A percentile compares a stretch with the other conserved stretches of the same genome.
Evolutionary conservation across 345 rosid species (phyloP).

Genomic region (Aquilaria sinensis): DNA sequence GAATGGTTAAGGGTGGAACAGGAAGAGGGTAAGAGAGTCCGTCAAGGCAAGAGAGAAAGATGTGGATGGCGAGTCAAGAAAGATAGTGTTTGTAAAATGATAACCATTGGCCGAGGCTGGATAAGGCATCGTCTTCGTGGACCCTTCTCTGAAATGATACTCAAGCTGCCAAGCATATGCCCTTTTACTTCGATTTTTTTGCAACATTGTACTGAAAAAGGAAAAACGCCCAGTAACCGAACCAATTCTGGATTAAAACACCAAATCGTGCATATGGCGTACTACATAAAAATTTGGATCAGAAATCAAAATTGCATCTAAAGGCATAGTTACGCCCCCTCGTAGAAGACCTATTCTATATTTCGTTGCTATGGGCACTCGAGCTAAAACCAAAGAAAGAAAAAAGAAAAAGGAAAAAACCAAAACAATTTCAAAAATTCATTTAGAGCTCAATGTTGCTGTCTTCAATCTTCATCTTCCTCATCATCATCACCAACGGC

Average conservation of each 20-base stretch:
- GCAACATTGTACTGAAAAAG: no score
- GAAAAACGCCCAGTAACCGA: no score
- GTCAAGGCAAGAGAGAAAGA: slow-evolving; percentile 5
- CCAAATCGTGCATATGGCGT: no score
- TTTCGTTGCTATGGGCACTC: no score
- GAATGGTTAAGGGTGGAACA: slow-evolving; percentile 8
- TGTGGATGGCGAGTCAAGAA: slow-evolving; percentile 4
- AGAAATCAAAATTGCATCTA: no score
- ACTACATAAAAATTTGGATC: no score
- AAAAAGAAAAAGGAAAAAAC: background rate
- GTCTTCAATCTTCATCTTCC: slow-evolving; percentile 51
- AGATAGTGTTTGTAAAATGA: slow-evolving; percentile 20
- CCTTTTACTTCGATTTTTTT: no score
- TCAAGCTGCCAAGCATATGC: no score
- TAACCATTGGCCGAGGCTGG: slow-evolving; percentile 38
- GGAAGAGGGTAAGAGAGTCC: background rate
- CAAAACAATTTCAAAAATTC: slow-evolving; percentile 8
- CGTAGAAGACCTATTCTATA: no score
- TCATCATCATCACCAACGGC: slow-evolving; percentile 40
- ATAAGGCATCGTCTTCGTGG: slow-evolving; percentile 36
- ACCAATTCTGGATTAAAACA: no score
- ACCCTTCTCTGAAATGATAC: slow-evolving; percentile 4
- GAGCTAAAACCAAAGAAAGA: background rate
- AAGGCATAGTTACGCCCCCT: no score
- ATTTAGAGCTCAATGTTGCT: background rate